Conservation (phyloP, 305 asterid genomes). For the Ilex paraguariensis region DNA sequence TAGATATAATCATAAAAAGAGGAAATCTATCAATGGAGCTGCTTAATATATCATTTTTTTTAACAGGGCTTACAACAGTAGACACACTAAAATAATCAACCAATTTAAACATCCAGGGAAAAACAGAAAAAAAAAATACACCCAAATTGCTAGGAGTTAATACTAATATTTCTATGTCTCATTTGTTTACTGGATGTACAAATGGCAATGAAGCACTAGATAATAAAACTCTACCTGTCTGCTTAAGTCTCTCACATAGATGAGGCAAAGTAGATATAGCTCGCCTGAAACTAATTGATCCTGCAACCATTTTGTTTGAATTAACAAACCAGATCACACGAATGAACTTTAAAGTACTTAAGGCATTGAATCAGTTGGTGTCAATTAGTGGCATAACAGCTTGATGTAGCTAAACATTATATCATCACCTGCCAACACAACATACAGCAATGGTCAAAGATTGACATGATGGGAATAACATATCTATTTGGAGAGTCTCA, state of each 20-base stretch:
- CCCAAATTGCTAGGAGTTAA: no score
- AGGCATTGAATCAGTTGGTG: neutral
- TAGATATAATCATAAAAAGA: no score
- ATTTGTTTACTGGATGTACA: no score
- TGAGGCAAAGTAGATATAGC: conserved; percentile 51
- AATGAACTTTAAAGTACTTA: neutral
- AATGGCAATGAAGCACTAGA: neutral
- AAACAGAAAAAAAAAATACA: neutral
- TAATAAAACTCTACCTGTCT: conserved; percentile 48
- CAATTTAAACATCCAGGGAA: neutral
- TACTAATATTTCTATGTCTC: no score
- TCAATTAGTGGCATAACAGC: no score
- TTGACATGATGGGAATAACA: no score
- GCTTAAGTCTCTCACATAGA: conserved; percentile 58
- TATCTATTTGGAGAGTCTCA: no score
- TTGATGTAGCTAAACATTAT: no score
- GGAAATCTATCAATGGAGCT: no score
- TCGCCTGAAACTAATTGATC: conserved; percentile 30
- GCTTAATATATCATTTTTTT: neutral
- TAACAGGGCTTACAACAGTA: neutral
- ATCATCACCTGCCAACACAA: no score
- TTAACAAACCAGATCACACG: neutral
- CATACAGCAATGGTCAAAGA: no score
- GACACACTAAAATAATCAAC: neutral
- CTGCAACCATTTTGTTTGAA: conserved; percentile 28